Evolutionary conservation across 2,329 filamentous ascomycete species (phyloP), one percentile per base, ranked within the genome.

Genomic region (Pseudocercospora vitis): DNA sequence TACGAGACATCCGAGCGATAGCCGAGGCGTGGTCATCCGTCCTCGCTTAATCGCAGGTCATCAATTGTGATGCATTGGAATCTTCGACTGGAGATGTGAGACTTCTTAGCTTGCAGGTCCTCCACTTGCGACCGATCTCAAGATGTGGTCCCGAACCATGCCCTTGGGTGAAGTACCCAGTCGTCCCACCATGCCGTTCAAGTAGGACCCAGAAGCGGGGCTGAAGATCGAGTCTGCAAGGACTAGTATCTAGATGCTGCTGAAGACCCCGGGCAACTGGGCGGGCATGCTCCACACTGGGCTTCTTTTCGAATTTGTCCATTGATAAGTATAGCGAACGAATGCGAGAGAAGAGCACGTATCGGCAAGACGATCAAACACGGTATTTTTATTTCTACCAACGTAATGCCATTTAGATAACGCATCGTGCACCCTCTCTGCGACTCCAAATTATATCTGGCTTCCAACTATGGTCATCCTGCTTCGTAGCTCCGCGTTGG

Each of bases 221-320:
- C 35, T 39, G 4, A 3, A 39, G 35, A 23, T 39, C 35, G 21
- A 39, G 18, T 39, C 35, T 9, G 35, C 35, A 39, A 39, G 18
- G 35, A 39, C 7, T 39, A 18, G 35, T 39, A 8, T 12, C 35
- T 18, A 16, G 21, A 23, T 11, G 35, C 35, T 23, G 11, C 18
- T 6, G 42, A 49, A 11, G 61, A 62, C 35, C 51, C 49, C n/a
- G 60, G 53, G 12, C 55, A 59, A 40, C 37, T 3, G 37, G 37
- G 7, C 23, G 37, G 19, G 37, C 37, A 24, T 40, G 37, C 37
- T 40, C 37, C n/a, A 40, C 23, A 3, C 21, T 42, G 12, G 37
- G 37, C 6, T 12, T 26, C 19, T 42, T 42, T 12, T 42, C 37
- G 4, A 42, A 23, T 14, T 7, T 40, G 37, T 23, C 23, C 3